These are phyloP conservation scores for Alternaria arborescens DNA, from an alignment of 2,329 filamentous ascomycete species.

Conservation along the genomic window DNA sequence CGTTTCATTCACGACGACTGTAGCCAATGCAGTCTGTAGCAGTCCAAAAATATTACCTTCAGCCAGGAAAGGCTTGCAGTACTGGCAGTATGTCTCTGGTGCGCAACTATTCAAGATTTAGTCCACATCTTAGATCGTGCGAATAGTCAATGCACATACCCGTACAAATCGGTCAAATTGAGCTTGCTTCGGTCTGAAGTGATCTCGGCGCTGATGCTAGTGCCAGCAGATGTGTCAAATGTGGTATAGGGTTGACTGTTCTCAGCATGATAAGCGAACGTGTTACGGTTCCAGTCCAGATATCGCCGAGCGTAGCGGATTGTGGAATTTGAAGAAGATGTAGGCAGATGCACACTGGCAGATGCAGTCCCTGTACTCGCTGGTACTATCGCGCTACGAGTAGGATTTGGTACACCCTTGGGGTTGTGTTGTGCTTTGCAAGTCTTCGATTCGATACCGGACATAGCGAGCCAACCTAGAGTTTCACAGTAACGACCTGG, in stretches of 20 bases:
- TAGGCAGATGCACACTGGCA: slow-evolving; percentile 44
- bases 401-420: slow-evolving; percentile 55
- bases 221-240: slow-evolving; percentile 62
- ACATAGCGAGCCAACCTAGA: slow-evolving; percentile 71
- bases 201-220: slow-evolving; percentile 60
- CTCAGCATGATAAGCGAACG: slow-evolving; percentile 70
- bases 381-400: slow-evolving; percentile 42
- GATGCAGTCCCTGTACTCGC: slow-evolving; percentile 40
- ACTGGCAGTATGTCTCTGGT: slow-evolving; percentile 67
- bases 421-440: slow-evolving; percentile 54
- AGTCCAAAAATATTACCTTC: slow-evolving; percentile 65
- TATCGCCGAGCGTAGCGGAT: slow-evolving; percentile 67
- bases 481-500: slow-evolving; percentile 71
- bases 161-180: slow-evolving; percentile 65
- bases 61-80: slow-evolving; percentile 63
- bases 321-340: slow-evolving; percentile 44
- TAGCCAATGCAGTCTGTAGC: slow-evolving; percentile 60
- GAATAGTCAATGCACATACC: slow-evolving; percentile 31
- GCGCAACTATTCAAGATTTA: slow-evolving; percentile 54
- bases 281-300: slow-evolving; percentile 73
- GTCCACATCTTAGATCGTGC: neutral
- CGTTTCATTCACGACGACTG: slow-evolving; percentile 62
- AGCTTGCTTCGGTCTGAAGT: slow-evolving; percentile 61
- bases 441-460: slow-evolving; percentile 62
- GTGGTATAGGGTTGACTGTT: slow-evolving; percentile 55